Base-by-base conservation (phyloP, 371 early-diverging fungal genomes). In the Apophysomyces sp. region DNA sequence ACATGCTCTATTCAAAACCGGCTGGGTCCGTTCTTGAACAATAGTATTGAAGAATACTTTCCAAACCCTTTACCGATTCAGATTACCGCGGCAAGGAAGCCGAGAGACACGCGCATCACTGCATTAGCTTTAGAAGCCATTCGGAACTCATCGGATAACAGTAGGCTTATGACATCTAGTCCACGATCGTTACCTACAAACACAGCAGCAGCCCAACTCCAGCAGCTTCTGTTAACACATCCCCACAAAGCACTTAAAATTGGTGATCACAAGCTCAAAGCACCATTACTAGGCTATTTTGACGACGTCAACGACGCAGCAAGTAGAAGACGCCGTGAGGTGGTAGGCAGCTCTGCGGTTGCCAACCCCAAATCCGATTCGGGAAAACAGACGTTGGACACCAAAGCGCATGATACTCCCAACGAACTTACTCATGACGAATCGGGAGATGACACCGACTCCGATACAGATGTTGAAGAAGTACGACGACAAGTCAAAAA, bases 1-100 rank as follows among this genome's bases (percentile, higher is more conserved):
- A 90, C 87, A 0, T 86, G 89, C 61, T 86, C 89, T 13, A 65
- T 92, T 15, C 85, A 88, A 52, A 77, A 83, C 65, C 76, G 81
- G 34, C 69, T 91, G 16, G 85, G 83, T 0, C 81, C 82, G 7
- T 91, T 92, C 60, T 68, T 92, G 60, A 78, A 86, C 60, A 88
- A 88, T 52, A 80, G 80, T 37, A 73, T 88, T 2, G 84, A 84
- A 54, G 72, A 75, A 1, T 83, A 82, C 40, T 88, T 86, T 69
- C 86, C 87, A 2, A 75, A 79, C 18, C 86, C 86, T 4, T 64
- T 86, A 64, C 86, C 86, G 7, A 67, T 72, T 21, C 52, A 70
- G 58, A 18, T 72, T 52, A 40, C 77, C 54, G 37, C 58, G 18
- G 26, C 44, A 9, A 26, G 28, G 63, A 73, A 34, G 60, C 63